Conservation (phyloP, 2,329 filamentous ascomycete species). For the Aspergillus spinulosporus region DNA sequence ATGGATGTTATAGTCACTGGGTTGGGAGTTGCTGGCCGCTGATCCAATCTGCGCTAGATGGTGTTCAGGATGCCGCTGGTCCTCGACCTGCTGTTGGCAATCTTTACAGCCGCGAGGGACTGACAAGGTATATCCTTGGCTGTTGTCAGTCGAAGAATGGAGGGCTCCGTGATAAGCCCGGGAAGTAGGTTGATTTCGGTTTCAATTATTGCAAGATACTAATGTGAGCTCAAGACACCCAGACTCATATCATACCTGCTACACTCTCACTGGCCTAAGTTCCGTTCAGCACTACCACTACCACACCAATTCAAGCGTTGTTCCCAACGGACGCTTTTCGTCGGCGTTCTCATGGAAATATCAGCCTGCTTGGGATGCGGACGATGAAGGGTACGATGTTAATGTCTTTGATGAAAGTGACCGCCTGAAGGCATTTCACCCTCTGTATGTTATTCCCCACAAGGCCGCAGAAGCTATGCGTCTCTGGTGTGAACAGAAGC, state of each 20-base stretch:
- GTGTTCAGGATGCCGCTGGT: constrained; percentile 40
- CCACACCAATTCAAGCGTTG: constrained; percentile 42
- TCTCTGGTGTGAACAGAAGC: constrained; percentile 58
- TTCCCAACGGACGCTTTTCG: constrained; percentile 33
- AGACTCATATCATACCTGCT: constrained; percentile 91
- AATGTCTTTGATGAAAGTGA: constrained; percentile 72
- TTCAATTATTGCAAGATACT: constrained; percentile 15
- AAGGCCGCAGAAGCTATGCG: constrained; percentile 64
- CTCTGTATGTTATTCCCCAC: constrained; percentile 81
- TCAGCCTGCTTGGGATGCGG: constrained; percentile 44
- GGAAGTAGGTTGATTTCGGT: constrained; percentile 62
- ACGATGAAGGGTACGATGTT: constrained; percentile 51
- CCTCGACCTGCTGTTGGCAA: constrained; percentile 30
- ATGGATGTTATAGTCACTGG: constrained; percentile 99
- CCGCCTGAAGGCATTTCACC: constrained; percentile 70
- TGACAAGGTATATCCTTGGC: constrained; percentile 84
- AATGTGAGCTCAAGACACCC: constrained; percentile 57
- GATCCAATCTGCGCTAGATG: constrained; percentile 73
- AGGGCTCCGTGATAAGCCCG: constrained; percentile 89
- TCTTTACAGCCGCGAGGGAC: constrained; percentile 76
- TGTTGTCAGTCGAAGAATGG: constrained; percentile 81
- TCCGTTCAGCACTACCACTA: constrained; percentile 69
- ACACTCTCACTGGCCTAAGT: constrained; percentile 83
- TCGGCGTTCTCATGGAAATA: constrained; percentile 43
- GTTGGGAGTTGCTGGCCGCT: constrained; percentile 93